Conservation (phyloP, 208 protist species). For the Crithidia thermophila region DNA sequence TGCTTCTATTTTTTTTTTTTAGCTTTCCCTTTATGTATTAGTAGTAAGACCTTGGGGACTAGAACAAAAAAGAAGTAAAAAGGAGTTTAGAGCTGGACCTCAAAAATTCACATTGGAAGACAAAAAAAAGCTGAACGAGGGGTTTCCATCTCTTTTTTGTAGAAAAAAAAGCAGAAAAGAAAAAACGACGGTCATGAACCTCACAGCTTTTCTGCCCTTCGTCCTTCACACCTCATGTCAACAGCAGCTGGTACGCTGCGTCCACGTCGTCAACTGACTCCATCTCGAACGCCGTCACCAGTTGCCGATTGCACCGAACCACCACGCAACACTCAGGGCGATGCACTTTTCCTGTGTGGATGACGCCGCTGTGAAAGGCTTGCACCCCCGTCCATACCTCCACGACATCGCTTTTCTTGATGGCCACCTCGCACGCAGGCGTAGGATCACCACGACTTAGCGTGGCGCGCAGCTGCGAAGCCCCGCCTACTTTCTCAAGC, state of each 20-base stretch:
- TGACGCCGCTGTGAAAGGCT: conserved; percentile 54
- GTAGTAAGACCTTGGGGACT: too few relatives aligned
- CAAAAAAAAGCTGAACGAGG: too few relatives aligned
- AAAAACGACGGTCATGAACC: too few relatives aligned
- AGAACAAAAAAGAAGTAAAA: background rate
- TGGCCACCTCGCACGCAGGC: conserved; percentile 25
- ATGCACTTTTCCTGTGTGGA: conserved; percentile 56
- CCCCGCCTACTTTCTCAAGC: conserved; percentile 16
- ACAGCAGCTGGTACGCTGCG: background rate
- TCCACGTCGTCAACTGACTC: conserved; percentile 46
- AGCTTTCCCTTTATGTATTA: too few relatives aligned
- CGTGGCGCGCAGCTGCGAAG: conserved; percentile 2
- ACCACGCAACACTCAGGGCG: conserved; percentile 54
- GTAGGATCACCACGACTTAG: background rate
- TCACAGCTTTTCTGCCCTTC: too few relatives aligned
- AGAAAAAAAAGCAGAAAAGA: background rate
- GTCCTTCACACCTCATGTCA: background rate
- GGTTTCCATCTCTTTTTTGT: conserved; percentile 2
- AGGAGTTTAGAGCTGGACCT: background rate
- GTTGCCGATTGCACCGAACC: conserved; percentile 40
- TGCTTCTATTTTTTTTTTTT: too few relatives aligned
- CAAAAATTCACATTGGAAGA: background rate
- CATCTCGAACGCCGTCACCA: conserved; percentile 65
- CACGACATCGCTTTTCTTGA: conserved; percentile 36
- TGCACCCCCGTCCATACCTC: conserved; percentile 45